Evolutionary conservation across 768 basidiomycete genomes (phyloP), one percentile per base, ranked within the genome.

Genomic region (Leucosporidium creatinivorum): DNA sequence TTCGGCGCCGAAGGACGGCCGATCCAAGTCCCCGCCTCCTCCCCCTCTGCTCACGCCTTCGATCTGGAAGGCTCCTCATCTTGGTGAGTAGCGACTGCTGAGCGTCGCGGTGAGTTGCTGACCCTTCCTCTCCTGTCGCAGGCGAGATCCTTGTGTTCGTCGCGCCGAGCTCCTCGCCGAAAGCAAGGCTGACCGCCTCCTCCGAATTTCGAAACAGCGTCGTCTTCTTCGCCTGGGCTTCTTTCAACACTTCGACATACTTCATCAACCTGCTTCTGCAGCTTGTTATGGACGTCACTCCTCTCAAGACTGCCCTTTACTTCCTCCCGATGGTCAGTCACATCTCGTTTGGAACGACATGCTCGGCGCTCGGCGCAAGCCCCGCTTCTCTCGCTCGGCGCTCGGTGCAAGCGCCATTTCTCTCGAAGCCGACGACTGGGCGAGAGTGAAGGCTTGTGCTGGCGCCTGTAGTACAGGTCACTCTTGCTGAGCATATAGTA

Each of bases 261-360:
- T 59, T 39, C 36, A 39, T 58, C 33, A 58, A 58, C 36, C 19
- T 58, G 10, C 33, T 58, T 33, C 39, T 59, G 25, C 58, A 59
- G 21, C 23, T n/a, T 6, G 58, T 59, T 5, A 17, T 47, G 7
- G 15, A 44, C 4, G 58, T 30, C 3, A n/a, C 58, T 1, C 58
- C 58, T 3, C n/a, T 59, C 25, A 48, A 48, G 44, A 47, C 58
- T 25, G 58, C 58, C 2, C 44, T 59, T 21, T 59, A 28, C 58
- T 59, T 44, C 44, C 25, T 59, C 4, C 58, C 57, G 8, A 58
- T 58, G 57, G 31, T 58, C 12, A 36, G 33, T 21, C 21, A 23
- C n/a, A n/a, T n/a, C n/a, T n/a, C n/a, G n/a, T n/a, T n/a, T n/a
- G n/a, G n/a, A n/a, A n/a, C n/a, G n/a, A n/a, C n/a, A n/a, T n/a